Base-by-base conservation (phyloP, 306 rosid species). In the Elaeagnus macrophylla region DNA sequence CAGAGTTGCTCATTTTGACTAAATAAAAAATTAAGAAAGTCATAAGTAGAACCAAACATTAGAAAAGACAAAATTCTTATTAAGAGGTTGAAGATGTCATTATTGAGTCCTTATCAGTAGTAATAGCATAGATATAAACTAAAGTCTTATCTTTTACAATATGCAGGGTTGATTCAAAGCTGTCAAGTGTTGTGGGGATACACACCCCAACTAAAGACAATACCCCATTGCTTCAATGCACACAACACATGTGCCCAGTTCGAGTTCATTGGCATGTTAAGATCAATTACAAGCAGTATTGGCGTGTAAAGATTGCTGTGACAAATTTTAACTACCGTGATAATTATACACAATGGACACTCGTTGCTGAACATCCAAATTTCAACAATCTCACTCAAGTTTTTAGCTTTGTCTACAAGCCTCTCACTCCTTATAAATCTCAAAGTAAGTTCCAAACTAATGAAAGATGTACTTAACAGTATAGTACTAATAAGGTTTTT, bases 221-320 rank as follows among this genome's bases (percentile, higher is more conserved):
- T 40, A 7, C 46, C 37, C 65, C 65, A 60, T 47, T 48, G 65
- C 55, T 60, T 48, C 65, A 60, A 8, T 60, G 65, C 65, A 60
- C 65, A 10, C 45, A 37, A 7, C 65, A 60, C 17, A 60, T 60
- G 65, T 60, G 65, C 65, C 65, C 65, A 1, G 38, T 60, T 38
- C 43, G 65, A 38, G 65, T 60, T 5, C 65, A 60, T 48, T 60
- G 65, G 65, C 65, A 60, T 37, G 55, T 60, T 17, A 60, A 60
- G 45, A 14, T 48, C 39, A 60, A 60, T 54, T 60, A 60, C 54
- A 37, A 60, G 55, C 38, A 48, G 65, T 60, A 48, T 37, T 60
- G 65, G 65, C 65, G 65, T 16, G 65, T 50, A 16, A 60, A 60
- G 54, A 60, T 60, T 17, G 46, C 54, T 9, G 14, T 60, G 35